Evolutionary conservation across 2,329 filamentous ascomycete genomes (phyloP).

Genomic region (Eurotiales sp.): DNA sequence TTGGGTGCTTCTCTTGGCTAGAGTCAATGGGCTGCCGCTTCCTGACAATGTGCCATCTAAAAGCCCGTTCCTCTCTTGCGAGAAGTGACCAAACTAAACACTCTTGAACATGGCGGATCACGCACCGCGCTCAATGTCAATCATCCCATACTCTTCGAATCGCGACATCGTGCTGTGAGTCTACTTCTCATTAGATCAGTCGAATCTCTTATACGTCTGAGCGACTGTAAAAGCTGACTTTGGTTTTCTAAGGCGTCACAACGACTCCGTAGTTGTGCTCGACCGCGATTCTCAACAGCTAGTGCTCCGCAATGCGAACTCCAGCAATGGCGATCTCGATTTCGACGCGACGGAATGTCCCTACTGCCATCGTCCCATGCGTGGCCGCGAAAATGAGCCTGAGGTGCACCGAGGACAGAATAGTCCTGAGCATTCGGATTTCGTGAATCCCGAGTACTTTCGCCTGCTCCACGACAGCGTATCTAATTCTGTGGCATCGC

Average conservation of each 20-base stretch:
- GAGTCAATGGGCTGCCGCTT: not conserved
- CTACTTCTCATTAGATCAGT: not conserved
- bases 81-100: not conserved
- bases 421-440: constrained; percentile 53
- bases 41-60: not conserved
- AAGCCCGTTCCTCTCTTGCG: not conserved
- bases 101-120: constrained; percentile 30
- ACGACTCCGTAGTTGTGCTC: constrained; percentile 86
- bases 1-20: not conserved
- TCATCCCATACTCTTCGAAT: constrained; percentile 41
- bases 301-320: constrained; percentile 65
- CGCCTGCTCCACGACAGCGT: constrained; percentile 73
- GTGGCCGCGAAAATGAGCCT: constrained; percentile 45
- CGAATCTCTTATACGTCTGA: too few relatives aligned
- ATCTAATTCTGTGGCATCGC: constrained; percentile 46
- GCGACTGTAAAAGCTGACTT: not conserved
- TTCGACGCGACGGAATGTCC: constrained; percentile 64
- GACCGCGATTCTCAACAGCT: constrained; percentile 82
- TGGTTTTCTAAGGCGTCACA: constrained; percentile 66
- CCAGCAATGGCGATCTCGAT: constrained; percentile 41
- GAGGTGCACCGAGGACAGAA: constrained; percentile 27
- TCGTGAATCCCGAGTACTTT: constrained; percentile 91
- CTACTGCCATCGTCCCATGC: constrained; percentile 76
- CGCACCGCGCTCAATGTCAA: constrained; percentile 34
- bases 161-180: constrained; percentile 45